Percentiles rank a stretch among this genome's conserved stretches.
phyloP scores from a whole-genome alignment of 352 stramenopile species.

The Detonula confervacea region DNA sequence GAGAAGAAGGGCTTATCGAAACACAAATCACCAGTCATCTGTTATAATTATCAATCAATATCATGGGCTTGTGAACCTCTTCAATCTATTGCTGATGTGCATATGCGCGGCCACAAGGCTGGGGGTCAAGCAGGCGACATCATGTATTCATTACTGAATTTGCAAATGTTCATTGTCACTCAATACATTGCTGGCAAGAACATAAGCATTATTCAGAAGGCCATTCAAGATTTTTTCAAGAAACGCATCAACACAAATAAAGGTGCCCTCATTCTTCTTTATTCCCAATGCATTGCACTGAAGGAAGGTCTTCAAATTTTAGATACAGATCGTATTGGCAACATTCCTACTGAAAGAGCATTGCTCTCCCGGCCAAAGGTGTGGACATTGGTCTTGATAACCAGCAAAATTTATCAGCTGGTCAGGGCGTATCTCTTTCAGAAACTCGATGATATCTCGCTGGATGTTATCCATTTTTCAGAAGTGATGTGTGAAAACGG shows the following conservation, averaged over 20 bases:
- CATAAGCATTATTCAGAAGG: no score
- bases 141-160: no score
- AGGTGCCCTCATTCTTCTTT: no score
- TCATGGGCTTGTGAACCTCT: slow-evolving; percentile 32
- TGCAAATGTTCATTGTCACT: no score
- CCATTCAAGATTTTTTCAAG: no score
- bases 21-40: slow-evolving; percentile 15
- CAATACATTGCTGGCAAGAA: no score
- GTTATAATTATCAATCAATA: slow-evolving; percentile 3
- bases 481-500: neutral
- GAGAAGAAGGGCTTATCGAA: slow-evolving; percentile 16
- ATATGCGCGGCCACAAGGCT: slow-evolving; percentile 3
- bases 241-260: no score
- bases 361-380: no score
- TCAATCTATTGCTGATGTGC: slow-evolving; percentile 31
- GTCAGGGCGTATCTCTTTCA: neutral
- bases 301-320: no score
- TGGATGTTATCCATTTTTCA: neutral
- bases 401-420: no score
- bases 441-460: neutral
- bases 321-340: no score
- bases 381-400: neutral
- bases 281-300: no score
- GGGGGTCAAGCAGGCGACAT: slow-evolving; percentile 19
- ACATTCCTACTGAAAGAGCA: neutral